phyloP scores from a whole-genome alignment of 345 rosid species.

The Citrus trifoliata region DNA sequence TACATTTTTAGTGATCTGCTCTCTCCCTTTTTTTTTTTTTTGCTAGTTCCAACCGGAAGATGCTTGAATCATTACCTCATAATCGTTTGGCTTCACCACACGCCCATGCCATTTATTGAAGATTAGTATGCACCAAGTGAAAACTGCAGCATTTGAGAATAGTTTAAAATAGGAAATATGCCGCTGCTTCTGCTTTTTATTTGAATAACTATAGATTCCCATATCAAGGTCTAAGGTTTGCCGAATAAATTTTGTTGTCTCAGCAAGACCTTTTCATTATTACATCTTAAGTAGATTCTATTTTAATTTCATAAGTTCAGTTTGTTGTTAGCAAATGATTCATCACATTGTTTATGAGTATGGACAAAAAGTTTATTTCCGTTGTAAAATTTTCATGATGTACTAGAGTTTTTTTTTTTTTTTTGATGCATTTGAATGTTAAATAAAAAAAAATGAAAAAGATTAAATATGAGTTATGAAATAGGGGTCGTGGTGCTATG shows the following conservation, averaged over 20 bases:
- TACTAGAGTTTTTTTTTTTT: no score
- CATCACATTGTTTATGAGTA: neutral
- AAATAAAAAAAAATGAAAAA: no score
- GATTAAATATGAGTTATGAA: no score
- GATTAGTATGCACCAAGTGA: neutral
- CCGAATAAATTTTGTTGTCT: neutral
- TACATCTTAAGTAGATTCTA: no score
- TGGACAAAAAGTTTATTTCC: neutral
- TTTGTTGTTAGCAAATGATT: neutral
- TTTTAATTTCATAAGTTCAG: neutral
- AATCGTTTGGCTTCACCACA: neutral
- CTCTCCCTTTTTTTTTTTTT: neutral
- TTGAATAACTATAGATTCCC: neutral
- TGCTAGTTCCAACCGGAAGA: neutral
- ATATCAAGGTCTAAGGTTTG: neutral
- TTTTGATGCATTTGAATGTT: neutral
- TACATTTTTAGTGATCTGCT: constrained; percentile 34
- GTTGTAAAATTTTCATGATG: neutral
- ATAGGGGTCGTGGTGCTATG: no score
- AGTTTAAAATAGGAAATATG: neutral
- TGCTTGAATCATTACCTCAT: neutral
- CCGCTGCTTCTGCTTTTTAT: neutral
- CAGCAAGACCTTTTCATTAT: neutral
- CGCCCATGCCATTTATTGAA: neutral
- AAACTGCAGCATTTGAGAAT: neutral